Evolutionary conservation across 768 basidiomycete genomes (phyloP).

Genomic region (Boletus sensibilis): DNA sequence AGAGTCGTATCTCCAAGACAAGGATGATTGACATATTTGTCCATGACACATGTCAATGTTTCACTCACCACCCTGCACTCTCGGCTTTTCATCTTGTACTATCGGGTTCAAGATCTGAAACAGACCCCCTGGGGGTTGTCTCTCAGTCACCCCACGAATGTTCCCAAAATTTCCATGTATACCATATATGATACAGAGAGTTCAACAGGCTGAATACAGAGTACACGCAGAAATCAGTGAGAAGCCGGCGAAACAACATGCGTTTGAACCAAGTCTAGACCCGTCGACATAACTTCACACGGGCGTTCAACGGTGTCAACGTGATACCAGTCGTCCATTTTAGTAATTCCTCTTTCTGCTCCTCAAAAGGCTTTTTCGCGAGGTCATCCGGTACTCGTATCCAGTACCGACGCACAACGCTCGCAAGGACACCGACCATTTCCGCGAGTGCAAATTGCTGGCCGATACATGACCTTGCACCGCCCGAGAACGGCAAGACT

Average conservation of each 20-base stretch:
- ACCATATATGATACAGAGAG: not conserved
- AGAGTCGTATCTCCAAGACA: not conserved
- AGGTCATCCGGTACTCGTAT: slow-evolving; percentile 41
- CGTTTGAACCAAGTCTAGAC: not conserved
- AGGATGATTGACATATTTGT: not conserved
- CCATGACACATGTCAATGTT: not conserved
- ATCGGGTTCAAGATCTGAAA: not conserved
- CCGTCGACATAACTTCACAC: slow-evolving; percentile 25
- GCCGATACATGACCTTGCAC: slow-evolving; percentile 48
- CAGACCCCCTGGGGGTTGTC: not conserved
- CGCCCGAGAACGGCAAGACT: slow-evolving; percentile 47
- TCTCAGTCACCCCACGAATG: not conserved
- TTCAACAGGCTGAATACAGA: not conserved
- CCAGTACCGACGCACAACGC: slow-evolving; percentile 41
- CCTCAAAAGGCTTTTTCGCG: slow-evolving; percentile 23
- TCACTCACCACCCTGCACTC: not conserved
- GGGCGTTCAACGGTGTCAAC: slow-evolving; percentile 33
- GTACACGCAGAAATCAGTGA: not conserved
- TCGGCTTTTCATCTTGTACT: not conserved
- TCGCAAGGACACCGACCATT: slow-evolving; percentile 42
- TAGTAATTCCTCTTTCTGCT: slow-evolving; percentile 36
- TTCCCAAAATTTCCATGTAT: not conserved
- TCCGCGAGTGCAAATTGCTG: slow-evolving; percentile 48
- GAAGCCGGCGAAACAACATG: not conserved
- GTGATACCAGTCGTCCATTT: slow-evolving; percentile 40